Conservation (phyloP, 2,329 filamentous ascomycete species). For the Clonostachys chloroleuca region DNA sequence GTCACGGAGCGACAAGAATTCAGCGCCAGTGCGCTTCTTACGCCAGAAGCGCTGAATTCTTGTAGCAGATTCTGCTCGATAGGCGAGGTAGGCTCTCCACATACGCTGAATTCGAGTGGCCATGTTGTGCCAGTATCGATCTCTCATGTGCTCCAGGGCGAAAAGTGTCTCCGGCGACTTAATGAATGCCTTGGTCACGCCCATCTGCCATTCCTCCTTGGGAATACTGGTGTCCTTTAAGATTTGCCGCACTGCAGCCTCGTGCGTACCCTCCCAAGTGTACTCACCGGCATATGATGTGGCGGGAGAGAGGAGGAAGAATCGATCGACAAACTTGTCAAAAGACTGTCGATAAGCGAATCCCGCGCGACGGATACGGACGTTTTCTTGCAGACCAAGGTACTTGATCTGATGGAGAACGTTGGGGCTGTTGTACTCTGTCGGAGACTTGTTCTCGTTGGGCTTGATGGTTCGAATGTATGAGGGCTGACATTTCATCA, state of each 20-base stretch:
- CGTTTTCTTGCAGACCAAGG: conserved; percentile 97
- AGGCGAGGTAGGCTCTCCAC: conserved; percentile 93
- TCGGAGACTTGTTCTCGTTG: conserved; percentile 96
- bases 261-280: conserved; percentile 86
- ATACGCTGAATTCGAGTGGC: conserved; percentile 94
- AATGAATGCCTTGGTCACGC: conserved; percentile 95
- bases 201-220: conserved; percentile 93
- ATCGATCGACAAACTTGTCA: conserved; percentile 96
- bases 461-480: conserved; percentile 99
- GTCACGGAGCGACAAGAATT: conserved; percentile 84
- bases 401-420: conserved; percentile 99
- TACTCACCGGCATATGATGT: conserved; percentile 97
- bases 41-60: conserved; percentile 95
- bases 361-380: conserved; percentile 90
- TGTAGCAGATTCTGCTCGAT: conserved; percentile 86
- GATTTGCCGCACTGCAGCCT: conserved; percentile 86
- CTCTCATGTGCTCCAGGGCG: conserved; percentile 94
- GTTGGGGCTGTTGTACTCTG: conserved; percentile 87
- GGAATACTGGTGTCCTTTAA: conserved; percentile 96
- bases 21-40: conserved; percentile 84
- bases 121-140: conserved; percentile 99
- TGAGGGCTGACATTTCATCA: conserved; percentile 96
- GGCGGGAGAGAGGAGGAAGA: conserved; percentile 90
- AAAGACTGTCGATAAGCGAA: conserved; percentile 97
- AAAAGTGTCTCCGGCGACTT: conserved; percentile 97